These are phyloP conservation scores for Schizothecium vesticola DNA, from an alignment of 495 filamentous ascomycete genomes.

Conservation along the genomic window DNA sequence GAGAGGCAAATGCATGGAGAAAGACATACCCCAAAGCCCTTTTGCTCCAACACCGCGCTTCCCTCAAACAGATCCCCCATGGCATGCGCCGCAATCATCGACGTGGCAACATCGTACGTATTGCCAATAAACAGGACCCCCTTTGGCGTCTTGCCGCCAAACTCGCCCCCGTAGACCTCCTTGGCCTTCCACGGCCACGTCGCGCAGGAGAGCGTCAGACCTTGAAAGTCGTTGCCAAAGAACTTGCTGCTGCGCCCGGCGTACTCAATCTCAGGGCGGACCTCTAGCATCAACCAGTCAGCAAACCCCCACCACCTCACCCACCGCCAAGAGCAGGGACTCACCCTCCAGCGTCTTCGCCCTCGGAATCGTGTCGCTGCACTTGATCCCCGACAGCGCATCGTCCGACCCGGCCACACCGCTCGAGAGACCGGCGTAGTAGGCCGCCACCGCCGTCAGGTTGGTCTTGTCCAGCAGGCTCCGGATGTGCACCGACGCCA, in stretches of 20 bases:
- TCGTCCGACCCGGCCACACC: background rate
- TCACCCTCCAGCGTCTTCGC: background rate
- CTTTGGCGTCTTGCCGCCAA: slow-evolving; percentile 37
- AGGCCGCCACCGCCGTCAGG: background rate
- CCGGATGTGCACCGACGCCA: slow-evolving; percentile 15
- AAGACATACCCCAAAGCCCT: background rate
- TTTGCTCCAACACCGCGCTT: background rate
- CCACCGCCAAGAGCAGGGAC: background rate
- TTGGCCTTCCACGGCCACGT: slow-evolving; percentile 40
- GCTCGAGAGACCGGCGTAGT: background rate
- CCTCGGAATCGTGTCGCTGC: background rate
- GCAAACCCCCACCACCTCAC: background rate
- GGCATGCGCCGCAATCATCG: background rate
- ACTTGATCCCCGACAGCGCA: background rate
- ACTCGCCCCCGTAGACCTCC: slow-evolving; percentile 36
- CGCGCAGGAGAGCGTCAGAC: slow-evolving; percentile 24
- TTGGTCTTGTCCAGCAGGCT: background rate
- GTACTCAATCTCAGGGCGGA: background rate
- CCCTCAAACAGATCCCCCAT: background rate
- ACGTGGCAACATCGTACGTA: slow-evolving; percentile 25
- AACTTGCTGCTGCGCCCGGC: background rate
- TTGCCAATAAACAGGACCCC: slow-evolving; percentile 42
- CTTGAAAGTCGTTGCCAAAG: background rate
- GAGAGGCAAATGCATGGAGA: background rate
- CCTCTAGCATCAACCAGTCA: background rate